Evolutionary conservation across 2,329 filamentous ascomycete genomes (phyloP).

Genomic region (Scytalidium sp.): DNA sequence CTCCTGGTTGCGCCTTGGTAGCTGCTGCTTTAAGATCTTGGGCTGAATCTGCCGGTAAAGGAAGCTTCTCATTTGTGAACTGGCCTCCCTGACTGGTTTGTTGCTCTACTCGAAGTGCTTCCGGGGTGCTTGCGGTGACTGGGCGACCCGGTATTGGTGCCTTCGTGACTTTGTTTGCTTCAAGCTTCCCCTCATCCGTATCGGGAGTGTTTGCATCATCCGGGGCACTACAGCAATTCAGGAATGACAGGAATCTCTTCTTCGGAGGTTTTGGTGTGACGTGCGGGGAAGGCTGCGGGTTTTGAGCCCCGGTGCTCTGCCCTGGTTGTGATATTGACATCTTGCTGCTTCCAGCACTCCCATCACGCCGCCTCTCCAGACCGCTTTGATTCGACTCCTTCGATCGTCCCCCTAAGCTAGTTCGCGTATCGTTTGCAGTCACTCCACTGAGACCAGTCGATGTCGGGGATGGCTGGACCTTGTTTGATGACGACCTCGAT

Average conservation of each 20-base stretch:
- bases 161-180: conserved; percentile 42
- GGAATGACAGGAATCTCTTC: conserved; percentile 41
- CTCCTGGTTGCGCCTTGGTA: conserved; percentile 10
- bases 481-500: conserved; percentile 60
- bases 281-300: conserved; percentile 24
- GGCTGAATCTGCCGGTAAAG: conserved; percentile 14
- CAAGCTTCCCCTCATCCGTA: conserved; percentile 37
- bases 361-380: conserved; percentile 60
- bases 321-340: conserved; percentile 46
- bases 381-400: conserved; percentile 66
- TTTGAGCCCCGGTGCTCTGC: conserved; percentile 33
- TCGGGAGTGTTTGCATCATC: conserved; percentile 36
- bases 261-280: conserved; percentile 34
- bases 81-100: conserved; percentile 9
- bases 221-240: conserved; percentile 45
- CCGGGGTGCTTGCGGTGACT: conserved; percentile 26
- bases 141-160: conserved; percentile 30
- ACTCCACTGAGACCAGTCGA: conserved; percentile 58
- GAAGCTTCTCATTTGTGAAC: conserved; percentile 22
- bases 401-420: conserved; percentile 61
- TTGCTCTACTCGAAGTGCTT: conserved; percentile 13
- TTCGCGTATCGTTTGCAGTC: conserved; percentile 56
- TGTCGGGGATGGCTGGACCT: conserved; percentile 56
- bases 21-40: conserved; percentile 10
- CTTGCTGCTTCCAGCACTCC: conserved; percentile 64